Percentiles rank a stretch among this genome's conserved stretches.
Conservation (phyloP, 495 filamentous ascomycete species). For the Arthonia radiata region DNA sequence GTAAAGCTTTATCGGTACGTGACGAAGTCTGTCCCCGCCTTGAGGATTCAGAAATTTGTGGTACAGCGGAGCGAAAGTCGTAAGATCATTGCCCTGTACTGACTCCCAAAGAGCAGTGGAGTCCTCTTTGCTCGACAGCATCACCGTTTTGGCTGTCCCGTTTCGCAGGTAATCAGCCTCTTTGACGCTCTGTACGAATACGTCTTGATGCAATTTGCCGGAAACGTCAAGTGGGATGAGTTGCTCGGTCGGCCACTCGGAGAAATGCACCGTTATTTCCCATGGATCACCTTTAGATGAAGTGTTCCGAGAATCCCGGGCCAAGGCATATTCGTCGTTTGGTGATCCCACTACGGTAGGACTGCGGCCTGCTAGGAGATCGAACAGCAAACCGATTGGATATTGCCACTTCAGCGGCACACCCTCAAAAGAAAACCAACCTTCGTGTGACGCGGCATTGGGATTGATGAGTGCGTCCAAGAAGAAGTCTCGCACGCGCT, state of each 20-base stretch:
- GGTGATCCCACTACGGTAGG: too few species aligned
- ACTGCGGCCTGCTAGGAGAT: slow-evolving; percentile 31
- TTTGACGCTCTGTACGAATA: slow-evolving; percentile 84
- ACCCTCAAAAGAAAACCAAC: slow-evolving; percentile 47
- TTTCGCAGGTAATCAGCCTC: slow-evolving; percentile 86
- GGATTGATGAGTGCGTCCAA: slow-evolving; percentile 41
- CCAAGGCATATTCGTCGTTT: slow-evolving; percentile 15
- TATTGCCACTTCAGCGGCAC: slow-evolving; percentile 79
- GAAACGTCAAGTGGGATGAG: slow-evolving; percentile 37
- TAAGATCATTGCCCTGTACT: slow-evolving; percentile 53
- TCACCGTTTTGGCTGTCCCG: slow-evolving; percentile 80
- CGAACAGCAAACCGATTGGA: slow-evolving; percentile 65
- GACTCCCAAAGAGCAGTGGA: slow-evolving; percentile 70
- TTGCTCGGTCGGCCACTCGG: slow-evolving; percentile 44
- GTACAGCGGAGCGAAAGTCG: slow-evolving; percentile 46
- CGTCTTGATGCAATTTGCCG: slow-evolving; percentile 43
- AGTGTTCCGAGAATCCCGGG: too few species aligned
- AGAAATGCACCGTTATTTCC: slow-evolving; percentile 44
- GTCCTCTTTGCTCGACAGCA: slow-evolving; percentile 73
- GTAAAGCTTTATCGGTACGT: slow-evolving; percentile 72
- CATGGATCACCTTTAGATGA: too few species aligned
- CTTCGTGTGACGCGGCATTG: slow-evolving; percentile 24
- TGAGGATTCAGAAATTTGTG: slow-evolving; percentile 53
- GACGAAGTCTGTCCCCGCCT: slow-evolving; percentile 35
- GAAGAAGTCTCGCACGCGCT: slow-evolving; percentile 61